A percentile compares a stretch with the other conserved stretches of the same genome.
These are phyloP conservation scores for Rhynchosporium secalis DNA, from an alignment of 2,329 filamentous ascomycete species.

Conservation along the genomic window DNA sequence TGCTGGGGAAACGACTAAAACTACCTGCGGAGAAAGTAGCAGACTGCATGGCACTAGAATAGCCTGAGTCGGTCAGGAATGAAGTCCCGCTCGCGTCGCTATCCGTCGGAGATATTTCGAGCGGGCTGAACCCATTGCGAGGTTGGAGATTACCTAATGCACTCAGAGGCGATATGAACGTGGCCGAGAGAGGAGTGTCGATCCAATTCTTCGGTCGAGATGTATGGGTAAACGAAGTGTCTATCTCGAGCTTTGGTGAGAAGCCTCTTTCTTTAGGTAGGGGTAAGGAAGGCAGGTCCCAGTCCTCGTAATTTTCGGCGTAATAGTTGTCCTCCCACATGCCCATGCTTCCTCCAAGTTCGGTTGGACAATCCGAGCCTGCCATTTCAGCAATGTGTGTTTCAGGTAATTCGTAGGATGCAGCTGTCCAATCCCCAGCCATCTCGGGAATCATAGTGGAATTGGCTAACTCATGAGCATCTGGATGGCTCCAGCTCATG, in stretches of 20 bases:
- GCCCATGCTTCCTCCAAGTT: slow-evolving; percentile 26
- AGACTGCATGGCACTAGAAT: slow-evolving; percentile 30
- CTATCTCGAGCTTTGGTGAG: slow-evolving; percentile 24
- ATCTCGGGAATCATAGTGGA: slow-evolving; percentile 20
- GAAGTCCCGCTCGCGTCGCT: slow-evolving; percentile 29
- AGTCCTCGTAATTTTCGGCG: slow-evolving; percentile 24
- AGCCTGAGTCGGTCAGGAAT: slow-evolving; percentile 33
- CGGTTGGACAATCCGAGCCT: slow-evolving; percentile 28
- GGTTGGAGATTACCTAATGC: slow-evolving; percentile 17
- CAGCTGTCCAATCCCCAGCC: slow-evolving; percentile 23
- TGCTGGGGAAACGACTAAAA: slow-evolving; percentile 22
- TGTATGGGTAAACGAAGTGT: slow-evolving; percentile 22
- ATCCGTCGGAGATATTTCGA: slow-evolving; percentile 30
- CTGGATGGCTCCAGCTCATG: slow-evolving; percentile 17
- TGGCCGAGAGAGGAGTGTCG: slow-evolving; percentile 17
- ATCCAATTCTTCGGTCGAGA: slow-evolving; percentile 13
- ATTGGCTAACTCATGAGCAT: slow-evolving; percentile 24
- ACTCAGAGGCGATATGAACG: slow-evolving; percentile 28
- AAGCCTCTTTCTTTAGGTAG: slow-evolving; percentile 10
- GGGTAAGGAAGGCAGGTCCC: slow-evolving; percentile 17
- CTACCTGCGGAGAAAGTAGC: slow-evolving; percentile 15
- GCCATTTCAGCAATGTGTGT: slow-evolving; percentile 34
- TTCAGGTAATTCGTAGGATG: slow-evolving; percentile 30
- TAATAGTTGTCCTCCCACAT: slow-evolving; percentile 29
- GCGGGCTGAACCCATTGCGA: background rate